Evolutionary conservation across 2,329 filamentous ascomycete species (phyloP), one percentile per base, ranked within the genome.

Genomic region (Cyphellophora europaea): DNA sequence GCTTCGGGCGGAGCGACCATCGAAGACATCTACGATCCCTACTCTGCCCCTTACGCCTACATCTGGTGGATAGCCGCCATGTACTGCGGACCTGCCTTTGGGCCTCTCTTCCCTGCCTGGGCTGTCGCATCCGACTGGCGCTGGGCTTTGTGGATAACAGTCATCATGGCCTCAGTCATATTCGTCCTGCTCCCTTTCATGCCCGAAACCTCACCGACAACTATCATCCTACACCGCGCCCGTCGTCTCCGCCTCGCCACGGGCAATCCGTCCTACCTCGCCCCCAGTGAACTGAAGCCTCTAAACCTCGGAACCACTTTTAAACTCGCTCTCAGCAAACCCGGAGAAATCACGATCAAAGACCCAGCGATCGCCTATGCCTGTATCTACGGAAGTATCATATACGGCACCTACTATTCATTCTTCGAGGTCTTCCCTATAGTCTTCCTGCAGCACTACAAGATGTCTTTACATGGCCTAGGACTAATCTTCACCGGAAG

Each of bases 381-480:
- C 1, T 72, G 76, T 47, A 38, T 77, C 27, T 81, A 79, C 55
- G 72, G 69, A 3, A 68, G 68, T 33, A 66, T 79, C 47, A 67
- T 73, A 45, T 80, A 59, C 34, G 56, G 47, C 3, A 43, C 40
- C 10, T 59, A 58, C 36, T 71, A 70, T 42, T 60, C 60, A 11
- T 80, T 70, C 57, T 81, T 81, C 50, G 76, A 80, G 48, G 71
- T 71, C n/a, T 80, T 81, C 54, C 75, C 76, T 2, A 58, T 78
- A 8, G 74, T 81, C 36, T 82, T 77, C 51, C 65, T 66, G 2
- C 63, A 63, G 27, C 59, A 67, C 48, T 81, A 82, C 54, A 53
- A 59, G 49, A 77, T 82, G 67, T 67, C 62, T 35, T 54, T 71
- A 2, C 73, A 74, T 17, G 53, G 73, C 41, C 58, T 72, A 44